Conservation (phyloP, 1,139 yeast species). For the Yamadazyma aaseri region DNA sequence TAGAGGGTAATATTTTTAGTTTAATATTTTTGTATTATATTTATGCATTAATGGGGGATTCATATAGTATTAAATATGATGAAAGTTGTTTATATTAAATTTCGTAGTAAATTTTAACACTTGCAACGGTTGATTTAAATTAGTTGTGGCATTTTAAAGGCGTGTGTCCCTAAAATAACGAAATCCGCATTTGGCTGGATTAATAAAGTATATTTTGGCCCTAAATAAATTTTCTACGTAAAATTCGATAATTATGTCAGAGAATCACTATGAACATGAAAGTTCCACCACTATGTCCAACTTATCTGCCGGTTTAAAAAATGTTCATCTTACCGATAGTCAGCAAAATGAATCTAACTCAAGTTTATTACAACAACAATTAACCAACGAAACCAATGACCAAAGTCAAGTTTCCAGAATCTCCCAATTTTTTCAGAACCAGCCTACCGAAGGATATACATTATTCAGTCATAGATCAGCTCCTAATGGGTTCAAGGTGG, state of each 20-base stretch:
- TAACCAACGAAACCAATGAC: slow-evolving; percentile 34
- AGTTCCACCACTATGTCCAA: slow-evolving; percentile 36
- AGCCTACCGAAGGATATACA: slow-evolving; percentile 83
- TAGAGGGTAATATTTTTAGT: not conserved
- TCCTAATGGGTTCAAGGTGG: slow-evolving; percentile 95
- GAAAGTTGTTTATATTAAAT: slow-evolving; percentile 2
- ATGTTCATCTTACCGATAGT: slow-evolving; percentile 41
- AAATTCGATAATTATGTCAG: slow-evolving; percentile 5
- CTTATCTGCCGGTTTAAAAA: slow-evolving; percentile 51
- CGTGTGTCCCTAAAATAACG: too few relatives aligned
- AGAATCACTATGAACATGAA: slow-evolving; percentile 7
- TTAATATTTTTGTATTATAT: slow-evolving; percentile 6
- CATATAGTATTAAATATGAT: slow-evolving; percentile 5
- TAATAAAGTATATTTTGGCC: too few relatives aligned
- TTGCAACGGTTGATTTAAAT: not conserved
- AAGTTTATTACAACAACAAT: slow-evolving; percentile 41
- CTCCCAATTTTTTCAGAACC: slow-evolving; percentile 70
- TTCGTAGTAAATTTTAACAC: too few relatives aligned
- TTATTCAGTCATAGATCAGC: slow-evolving; percentile 89
- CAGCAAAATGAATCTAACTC: slow-evolving; percentile 43
- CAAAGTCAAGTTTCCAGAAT: slow-evolving; percentile 55
- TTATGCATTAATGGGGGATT: slow-evolving; percentile 2
- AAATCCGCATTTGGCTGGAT: too few relatives aligned
- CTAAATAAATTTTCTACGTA: too few relatives aligned
- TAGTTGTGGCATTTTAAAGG: slow-evolving; percentile 1